These are phyloP conservation scores for Mrakia blollopis DNA, from an alignment of 768 basidiomycete species.

Conservation along the genomic window DNA sequence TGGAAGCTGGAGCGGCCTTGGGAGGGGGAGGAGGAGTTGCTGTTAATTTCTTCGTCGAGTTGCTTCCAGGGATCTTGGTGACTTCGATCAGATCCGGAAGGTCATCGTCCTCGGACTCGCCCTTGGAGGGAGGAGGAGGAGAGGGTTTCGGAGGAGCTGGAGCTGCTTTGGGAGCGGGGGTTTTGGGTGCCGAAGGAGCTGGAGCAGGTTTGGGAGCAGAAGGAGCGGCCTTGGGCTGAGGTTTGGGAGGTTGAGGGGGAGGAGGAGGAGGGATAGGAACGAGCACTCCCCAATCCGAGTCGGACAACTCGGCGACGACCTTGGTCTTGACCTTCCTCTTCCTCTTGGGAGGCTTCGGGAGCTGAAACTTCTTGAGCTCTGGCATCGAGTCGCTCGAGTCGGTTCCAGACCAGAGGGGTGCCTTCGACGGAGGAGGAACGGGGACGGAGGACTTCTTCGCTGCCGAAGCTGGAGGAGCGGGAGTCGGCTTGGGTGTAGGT, in stretches of 20 bases:
- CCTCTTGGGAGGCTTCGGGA: not conserved
- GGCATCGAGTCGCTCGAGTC: slow-evolving; percentile 1
- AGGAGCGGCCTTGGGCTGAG: slow-evolving; percentile 1
- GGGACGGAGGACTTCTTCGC: not conserved
- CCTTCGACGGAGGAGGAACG: not conserved
- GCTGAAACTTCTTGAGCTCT: not conserved
- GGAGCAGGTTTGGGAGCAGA: too few species aligned
- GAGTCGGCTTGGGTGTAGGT: not conserved
- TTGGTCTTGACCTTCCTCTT: not conserved
- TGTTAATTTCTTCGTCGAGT: too few species aligned
- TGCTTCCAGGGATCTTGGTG: too few species aligned
- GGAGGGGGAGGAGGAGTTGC: too few species aligned
- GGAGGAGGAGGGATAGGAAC: not conserved
- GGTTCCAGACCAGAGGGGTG: not conserved
- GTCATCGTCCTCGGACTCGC: too few species aligned
- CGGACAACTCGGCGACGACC: not conserved
- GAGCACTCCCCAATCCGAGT: slow-evolving; percentile 1
- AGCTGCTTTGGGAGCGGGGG: too few species aligned
- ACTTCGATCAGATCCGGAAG: too few species aligned
- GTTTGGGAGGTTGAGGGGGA: not conserved
- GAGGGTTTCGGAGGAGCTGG: too few species aligned
- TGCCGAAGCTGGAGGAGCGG: not conserved
- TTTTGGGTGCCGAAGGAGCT: too few species aligned
- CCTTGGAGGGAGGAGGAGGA: too few species aligned
- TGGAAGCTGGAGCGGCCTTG: too few species aligned